Evolutionary conservation across 768 basidiomycete genomes (phyloP), one percentile per base, ranked within the genome.

Genomic region (Rhizopogon vulgaris): DNA sequence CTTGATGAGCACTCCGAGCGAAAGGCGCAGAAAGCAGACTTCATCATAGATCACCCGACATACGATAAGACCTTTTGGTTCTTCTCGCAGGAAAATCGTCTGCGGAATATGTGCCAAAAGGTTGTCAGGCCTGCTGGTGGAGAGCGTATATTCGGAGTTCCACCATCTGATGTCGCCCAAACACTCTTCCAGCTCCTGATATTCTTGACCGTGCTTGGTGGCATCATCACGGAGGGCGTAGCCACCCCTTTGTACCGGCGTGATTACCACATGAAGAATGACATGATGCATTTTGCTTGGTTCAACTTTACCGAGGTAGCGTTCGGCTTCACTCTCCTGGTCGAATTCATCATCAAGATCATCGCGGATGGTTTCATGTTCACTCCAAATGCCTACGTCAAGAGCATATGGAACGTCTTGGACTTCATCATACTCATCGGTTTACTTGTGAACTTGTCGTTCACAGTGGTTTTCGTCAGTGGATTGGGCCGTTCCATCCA

Each of bases 41-140:
- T 95, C 65, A 95, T 96, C 57, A 81, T 79, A 2, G 80, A 85
- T 50, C 87, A 96, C 69, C 93, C 95, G 0, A 78, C 84, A 2
- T 98, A 89, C 62, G 94, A 97, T 68, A 88, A 83, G 61, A 81
- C 89, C 0, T 86, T 97, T 55, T 96, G 90, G 88, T 54, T 95
- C 17, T 86, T 97, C 64, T 80, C 86, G 2, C 92, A 95, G 69
- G 78, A 81, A 56, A 90, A 87, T 56, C 68, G 70, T 14, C 34
- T 94, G 37, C 85, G 95, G 1, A 78, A 72, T 39, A 63, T 84
- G 52, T 95, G 89, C 63, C 95, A 98, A 68, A 81, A 78, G 54
- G 68, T 95, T 41, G 91, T 95, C 15, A 78, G 80, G 37, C 90
- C 95, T 0, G 80, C 90, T 0, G 79, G 83, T 49, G 91, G 92